A percentile compares a stretch with the other conserved stretches of the same genome.
phyloP scores from a whole-genome alignment of 352 stramenopile species.

The Phytophthora vignae region DNA sequence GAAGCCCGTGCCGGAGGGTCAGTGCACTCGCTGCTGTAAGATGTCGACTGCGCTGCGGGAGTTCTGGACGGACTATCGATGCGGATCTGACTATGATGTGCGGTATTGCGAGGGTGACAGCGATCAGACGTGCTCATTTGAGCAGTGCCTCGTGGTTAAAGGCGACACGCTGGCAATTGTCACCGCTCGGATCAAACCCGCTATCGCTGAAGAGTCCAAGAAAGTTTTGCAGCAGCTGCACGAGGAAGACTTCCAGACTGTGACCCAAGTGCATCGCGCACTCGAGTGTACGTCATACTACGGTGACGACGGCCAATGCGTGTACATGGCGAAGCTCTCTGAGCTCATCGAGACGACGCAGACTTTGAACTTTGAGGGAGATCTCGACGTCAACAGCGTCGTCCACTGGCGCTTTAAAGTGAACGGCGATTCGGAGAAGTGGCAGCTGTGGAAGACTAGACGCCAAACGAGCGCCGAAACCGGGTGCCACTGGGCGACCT shows the following conservation, averaged over 20 bases:
- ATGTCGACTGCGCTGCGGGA: constrained; percentile 59
- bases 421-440: constrained; percentile 42
- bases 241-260: constrained; percentile 47
- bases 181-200: constrained; percentile 39
- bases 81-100: constrained; percentile 55
- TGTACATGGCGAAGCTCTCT: constrained; percentile 39
- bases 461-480: constrained; percentile 29
- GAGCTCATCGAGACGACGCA: constrained; percentile 46
- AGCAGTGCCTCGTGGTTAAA: constrained; percentile 67
- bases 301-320: constrained; percentile 36
- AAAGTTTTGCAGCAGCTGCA: constrained; percentile 47
- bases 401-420: constrained; percentile 78
- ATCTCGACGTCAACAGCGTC: constrained; percentile 34
- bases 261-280: constrained; percentile 66
- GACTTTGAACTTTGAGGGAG: constrained; percentile 28
- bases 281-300: constrained; percentile 59
- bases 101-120: constrained; percentile 49
- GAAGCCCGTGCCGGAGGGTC: constrained; percentile 33
- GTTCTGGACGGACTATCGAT: constrained; percentile 71
- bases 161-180: constrained; percentile 55
- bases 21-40: constrained; percentile 60
- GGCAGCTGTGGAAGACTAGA: constrained; percentile 55
- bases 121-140: constrained; percentile 41
- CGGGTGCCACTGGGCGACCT: constrained; percentile 11
- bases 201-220: constrained; percentile 39